Conservation (phyloP, 805 yeast genomes). For the Lachancea cidri region DNA sequence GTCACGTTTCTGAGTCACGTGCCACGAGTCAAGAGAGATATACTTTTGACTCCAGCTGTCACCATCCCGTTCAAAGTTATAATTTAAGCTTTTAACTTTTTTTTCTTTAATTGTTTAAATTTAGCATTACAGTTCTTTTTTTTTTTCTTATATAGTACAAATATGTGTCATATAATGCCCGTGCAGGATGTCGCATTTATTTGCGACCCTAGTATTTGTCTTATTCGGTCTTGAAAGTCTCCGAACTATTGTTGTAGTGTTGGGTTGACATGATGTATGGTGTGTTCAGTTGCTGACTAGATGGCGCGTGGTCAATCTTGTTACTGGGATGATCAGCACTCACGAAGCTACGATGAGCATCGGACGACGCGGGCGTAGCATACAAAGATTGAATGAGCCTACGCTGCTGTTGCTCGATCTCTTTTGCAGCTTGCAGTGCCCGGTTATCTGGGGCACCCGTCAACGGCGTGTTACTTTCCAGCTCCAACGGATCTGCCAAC, state of each 20-base stretch:
- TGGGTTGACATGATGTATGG: not conserved
- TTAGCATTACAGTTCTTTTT: too few species aligned
- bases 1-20: too few species aligned
- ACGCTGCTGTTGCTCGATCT: constrained; percentile 23
- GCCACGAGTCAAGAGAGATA: too few species aligned
- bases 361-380: constrained; percentile 2
- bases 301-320: not conserved
- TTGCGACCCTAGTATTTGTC: too few species aligned
- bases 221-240: not conserved
- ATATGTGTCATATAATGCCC: not conserved
- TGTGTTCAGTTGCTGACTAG: not conserved
- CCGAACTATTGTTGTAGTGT: not conserved
- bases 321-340: not conserved
- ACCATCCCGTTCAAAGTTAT: too few species aligned
- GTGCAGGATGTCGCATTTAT: too few species aligned
- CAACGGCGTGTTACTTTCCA: constrained; percentile 89
- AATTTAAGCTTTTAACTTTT: too few species aligned
- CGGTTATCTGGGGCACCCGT: constrained; percentile 41
- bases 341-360: not conserved
- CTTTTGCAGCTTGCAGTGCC: constrained; percentile 19
- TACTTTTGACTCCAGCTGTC: too few species aligned
- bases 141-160: too few species aligned
- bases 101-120: too few species aligned
- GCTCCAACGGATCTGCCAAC: constrained; percentile 26
- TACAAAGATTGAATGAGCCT: constrained; percentile 20